These are phyloP conservation scores for Plasmodium cynomolgi DNA, from an alignment of 169 alveolate species.

Conservation along the genomic window DNA sequence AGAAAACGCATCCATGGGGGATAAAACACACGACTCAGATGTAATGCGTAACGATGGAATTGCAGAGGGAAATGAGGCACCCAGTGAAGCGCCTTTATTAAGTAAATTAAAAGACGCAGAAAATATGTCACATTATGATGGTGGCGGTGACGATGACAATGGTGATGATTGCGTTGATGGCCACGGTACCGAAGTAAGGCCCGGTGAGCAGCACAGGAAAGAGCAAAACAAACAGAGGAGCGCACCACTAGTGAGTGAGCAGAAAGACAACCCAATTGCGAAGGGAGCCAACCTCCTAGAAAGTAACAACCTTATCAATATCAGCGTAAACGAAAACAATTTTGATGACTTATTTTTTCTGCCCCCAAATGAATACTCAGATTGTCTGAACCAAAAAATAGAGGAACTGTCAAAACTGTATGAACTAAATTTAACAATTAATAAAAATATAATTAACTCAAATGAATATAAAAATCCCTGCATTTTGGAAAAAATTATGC, in stretches of 20 bases:
- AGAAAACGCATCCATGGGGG: neutral
- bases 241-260: neutral
- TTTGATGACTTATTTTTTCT: conserved; percentile 63
- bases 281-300: conserved; percentile 1
- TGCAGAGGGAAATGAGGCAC: neutral
- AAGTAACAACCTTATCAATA: conserved; percentile 27
- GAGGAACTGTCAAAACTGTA: conserved; percentile 60
- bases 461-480: conserved; percentile 74
- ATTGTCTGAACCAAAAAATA: conserved; percentile 40
- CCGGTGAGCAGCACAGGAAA: neutral
- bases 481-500: conserved; percentile 73
- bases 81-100: neutral
- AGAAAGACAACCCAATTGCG: neutral
- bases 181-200: neutral
- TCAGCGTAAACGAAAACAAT: conserved; percentile 58
- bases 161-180: neutral
- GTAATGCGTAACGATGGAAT: neutral
- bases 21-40: neutral
- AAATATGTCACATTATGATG: neutral
- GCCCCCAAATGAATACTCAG: conserved; percentile 72
- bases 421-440: conserved; percentile 63
- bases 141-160: neutral
- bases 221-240: neutral
- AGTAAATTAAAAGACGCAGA: neutral
- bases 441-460: conserved; percentile 74